Evolutionary conservation across 768 basidiomycete species (phyloP).

Genomic region (Boletus sp.): DNA sequence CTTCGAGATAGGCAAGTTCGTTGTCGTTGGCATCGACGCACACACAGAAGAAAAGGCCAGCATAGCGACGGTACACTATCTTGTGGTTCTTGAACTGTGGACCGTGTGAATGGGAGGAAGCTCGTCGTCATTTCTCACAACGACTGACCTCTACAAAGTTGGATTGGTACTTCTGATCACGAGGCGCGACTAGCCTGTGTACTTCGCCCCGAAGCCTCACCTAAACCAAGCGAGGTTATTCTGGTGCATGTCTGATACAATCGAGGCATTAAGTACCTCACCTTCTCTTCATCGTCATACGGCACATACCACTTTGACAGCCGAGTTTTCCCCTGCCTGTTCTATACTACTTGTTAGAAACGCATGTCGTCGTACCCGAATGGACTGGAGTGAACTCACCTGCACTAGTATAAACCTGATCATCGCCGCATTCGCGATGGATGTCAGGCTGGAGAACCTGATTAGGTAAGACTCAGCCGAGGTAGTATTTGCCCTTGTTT

Average conservation of each 20-base stretch:
- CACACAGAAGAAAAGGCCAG: conserved; percentile 95
- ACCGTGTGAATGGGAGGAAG: conserved; percentile 5
- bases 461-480: conserved; percentile 14
- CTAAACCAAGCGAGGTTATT: conserved; percentile 36
- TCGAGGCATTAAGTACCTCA: conserved; percentile 27
- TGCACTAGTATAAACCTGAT: conserved; percentile 98
- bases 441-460: not conserved
- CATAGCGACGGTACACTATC: conserved; percentile 94
- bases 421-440: conserved; percentile 47
- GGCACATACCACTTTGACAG: conserved; percentile 99
- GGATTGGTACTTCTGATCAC: conserved; percentile 98
- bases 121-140: not conserved
- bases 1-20: conserved; percentile 94
- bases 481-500: not conserved
- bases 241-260: not conserved
- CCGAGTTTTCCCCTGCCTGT: conserved; percentile 96
- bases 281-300: conserved; percentile 99
- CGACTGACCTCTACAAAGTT: conserved; percentile 95
- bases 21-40: conserved; percentile 99
- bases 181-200: conserved; percentile 89
- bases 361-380: not conserved
- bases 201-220: conserved; percentile 95
- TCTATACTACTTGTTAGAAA: conserved; percentile 45
- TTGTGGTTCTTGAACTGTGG: conserved; percentile 94
- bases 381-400: conserved; percentile 41